Conservation (phyloP, 2,329 filamentous ascomycete species). For the Phaeosphaeria sp. region DNA sequence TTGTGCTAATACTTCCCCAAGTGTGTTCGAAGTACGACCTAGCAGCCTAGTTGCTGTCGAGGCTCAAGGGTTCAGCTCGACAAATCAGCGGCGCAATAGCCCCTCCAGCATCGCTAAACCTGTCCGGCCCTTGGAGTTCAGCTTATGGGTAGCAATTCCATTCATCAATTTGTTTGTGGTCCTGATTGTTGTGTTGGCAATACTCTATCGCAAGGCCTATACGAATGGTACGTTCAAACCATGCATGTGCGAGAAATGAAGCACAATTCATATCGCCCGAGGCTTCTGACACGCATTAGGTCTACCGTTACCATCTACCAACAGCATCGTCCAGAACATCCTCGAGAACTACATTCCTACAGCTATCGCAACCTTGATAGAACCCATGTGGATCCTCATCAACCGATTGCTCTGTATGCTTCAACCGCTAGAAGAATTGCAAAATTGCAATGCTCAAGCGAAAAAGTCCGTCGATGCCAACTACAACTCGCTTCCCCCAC, state of each 20-base stretch:
- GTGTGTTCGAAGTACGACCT: neutral
- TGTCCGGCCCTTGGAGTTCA: slow-evolving; percentile 30
- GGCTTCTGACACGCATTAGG: slow-evolving; percentile 23
- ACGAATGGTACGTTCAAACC: slow-evolving; percentile 21
- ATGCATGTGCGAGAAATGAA: too few species aligned
- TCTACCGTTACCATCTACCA: slow-evolving; percentile 44
- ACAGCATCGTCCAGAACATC: slow-evolving; percentile 49
- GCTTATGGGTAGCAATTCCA: slow-evolving; percentile 13
- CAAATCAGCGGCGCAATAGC: neutral
- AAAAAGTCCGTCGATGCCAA: slow-evolving; percentile 49
- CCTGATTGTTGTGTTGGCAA: slow-evolving; percentile 17
- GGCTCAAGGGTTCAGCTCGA: too few species aligned
- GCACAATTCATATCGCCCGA: too few species aligned
- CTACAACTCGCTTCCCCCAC: slow-evolving; percentile 64
- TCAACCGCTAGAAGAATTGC: slow-evolving; percentile 61
- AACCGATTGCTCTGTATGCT: slow-evolving; percentile 62
- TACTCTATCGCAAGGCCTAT: slow-evolving; percentile 23
- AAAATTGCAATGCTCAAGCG: slow-evolving; percentile 46
- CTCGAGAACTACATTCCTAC: slow-evolving; percentile 62
- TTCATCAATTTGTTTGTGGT: slow-evolving; percentile 23
- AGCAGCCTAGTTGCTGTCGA: too few species aligned
- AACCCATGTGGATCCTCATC: slow-evolving; percentile 63
- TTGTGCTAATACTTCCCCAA: too few species aligned
- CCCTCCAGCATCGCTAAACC: slow-evolving; percentile 22
- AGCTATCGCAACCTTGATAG: slow-evolving; percentile 60